Conservation (phyloP, 768 basidiomycete genomes). For the Lentinus tigrinus region DNA sequence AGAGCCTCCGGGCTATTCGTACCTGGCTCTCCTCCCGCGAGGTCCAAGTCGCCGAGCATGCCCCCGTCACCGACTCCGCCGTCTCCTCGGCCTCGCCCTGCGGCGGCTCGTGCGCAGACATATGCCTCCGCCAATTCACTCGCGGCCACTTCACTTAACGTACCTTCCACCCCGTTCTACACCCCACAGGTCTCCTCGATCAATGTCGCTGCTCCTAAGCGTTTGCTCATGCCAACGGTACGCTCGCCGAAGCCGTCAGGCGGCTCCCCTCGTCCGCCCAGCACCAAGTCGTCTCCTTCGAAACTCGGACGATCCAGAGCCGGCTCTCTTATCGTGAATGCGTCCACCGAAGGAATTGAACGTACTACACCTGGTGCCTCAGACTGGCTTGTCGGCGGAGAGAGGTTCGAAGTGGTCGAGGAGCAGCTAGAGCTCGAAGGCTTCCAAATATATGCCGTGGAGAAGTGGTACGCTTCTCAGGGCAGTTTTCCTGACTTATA, state of each 20-base stretch:
- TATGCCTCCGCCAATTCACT: constrained; percentile 6
- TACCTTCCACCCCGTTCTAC: constrained; percentile 16
- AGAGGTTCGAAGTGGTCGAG: constrained; percentile 49
- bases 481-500: not conserved
- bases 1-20: not conserved
- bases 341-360: constrained; percentile 16
- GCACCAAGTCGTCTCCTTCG: constrained; percentile 15
- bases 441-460: constrained; percentile 84
- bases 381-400: constrained; percentile 43
- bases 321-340: constrained; percentile 21
- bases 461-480: constrained; percentile 63
- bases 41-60: constrained; percentile 15
- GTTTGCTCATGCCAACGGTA: constrained; percentile 28
- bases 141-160: constrained; percentile 1
- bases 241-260: constrained; percentile 7
- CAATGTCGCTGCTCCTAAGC: constrained; percentile 9
- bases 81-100: constrained; percentile 1
- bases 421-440: constrained; percentile 52
- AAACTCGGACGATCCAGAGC: constrained; percentile 22
- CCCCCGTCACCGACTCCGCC: constrained; percentile 8
- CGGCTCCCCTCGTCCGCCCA: constrained; percentile 6
- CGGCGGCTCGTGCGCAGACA: constrained; percentile 14
- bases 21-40: constrained; percentile 3
- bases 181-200: constrained; percentile 19
- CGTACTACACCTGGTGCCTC: constrained; percentile 14